phyloP scores from a whole-genome alignment of 148 eudicot species.

The Nepenthes mirabilis region DNA sequence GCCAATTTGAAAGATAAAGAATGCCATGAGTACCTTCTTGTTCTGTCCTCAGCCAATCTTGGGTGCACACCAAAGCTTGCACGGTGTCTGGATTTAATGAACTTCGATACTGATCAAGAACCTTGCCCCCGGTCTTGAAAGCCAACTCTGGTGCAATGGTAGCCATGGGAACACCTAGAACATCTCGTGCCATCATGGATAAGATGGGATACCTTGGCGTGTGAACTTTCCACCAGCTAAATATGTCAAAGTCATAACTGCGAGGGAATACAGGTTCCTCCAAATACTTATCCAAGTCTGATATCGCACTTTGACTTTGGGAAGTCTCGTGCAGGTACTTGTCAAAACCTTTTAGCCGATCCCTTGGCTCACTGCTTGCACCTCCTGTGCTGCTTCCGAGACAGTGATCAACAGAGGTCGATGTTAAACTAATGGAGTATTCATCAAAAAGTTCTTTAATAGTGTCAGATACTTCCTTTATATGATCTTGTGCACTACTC shows the following conservation, averaged over 20 bases:
- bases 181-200: slow-evolving; percentile 90
- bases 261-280: slow-evolving; percentile 92
- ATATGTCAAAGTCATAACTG: slow-evolving; percentile 61
- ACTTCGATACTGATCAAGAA: slow-evolving; percentile 58
- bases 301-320: slow-evolving; percentile 49
- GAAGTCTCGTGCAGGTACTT: slow-evolving; percentile 81
- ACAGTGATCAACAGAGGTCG: slow-evolving; percentile 42
- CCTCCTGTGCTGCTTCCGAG: slow-evolving; percentile 37
- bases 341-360: slow-evolving; percentile 81
- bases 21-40: slow-evolving; percentile 30
- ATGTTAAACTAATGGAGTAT: slow-evolving; percentile 41
- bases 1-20: neutral
- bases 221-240: slow-evolving; percentile 98
- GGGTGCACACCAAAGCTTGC: slow-evolving; percentile 90
- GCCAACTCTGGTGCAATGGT: slow-evolving; percentile 60
- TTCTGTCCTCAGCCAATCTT: slow-evolving; percentile 77
- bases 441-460: slow-evolving; percentile 75
- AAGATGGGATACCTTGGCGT: slow-evolving; percentile 86
- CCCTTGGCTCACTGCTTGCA: slow-evolving; percentile 43
- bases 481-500: slow-evolving; percentile 37
- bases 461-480: slow-evolving; percentile 56
- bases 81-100: slow-evolving; percentile 62
- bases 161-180: slow-evolving; percentile 67
- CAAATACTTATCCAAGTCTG: slow-evolving; percentile 85
- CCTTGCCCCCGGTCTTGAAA: slow-evolving; percentile 51